phyloP scores from a whole-genome alignment of 495 filamentous ascomycete species.

The Annulohypoxylon moriforme region DNA sequence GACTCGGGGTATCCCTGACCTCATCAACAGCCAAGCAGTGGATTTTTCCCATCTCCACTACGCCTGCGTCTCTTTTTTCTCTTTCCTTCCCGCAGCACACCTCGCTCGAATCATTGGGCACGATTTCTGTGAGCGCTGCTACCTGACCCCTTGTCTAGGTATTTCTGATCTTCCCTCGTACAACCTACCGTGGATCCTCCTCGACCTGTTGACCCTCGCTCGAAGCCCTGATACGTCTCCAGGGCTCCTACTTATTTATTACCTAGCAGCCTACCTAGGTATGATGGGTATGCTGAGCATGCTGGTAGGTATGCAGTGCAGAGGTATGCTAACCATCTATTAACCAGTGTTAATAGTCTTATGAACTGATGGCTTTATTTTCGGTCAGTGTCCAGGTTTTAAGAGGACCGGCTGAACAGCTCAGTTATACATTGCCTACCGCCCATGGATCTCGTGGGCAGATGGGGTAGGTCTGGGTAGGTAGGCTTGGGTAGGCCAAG shows the following conservation, averaged over 20 bases:
- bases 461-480: too few relatives aligned
- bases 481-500: too few relatives aligned
- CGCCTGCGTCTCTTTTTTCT: slow-evolving; percentile 38
- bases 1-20: slow-evolving; percentile 41
- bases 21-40: slow-evolving; percentile 44
- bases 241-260: slow-evolving; percentile 18
- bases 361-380: slow-evolving; percentile 31
- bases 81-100: slow-evolving; percentile 41
- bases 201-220: not conserved
- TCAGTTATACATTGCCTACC: slow-evolving; percentile 9
- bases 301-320: not conserved
- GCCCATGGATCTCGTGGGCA: not conserved
- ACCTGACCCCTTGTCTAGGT: slow-evolving; percentile 43
- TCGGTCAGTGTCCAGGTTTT: slow-evolving; percentile 41
- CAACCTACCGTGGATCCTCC: slow-evolving; percentile 30
- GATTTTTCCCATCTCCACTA: slow-evolving; percentile 48
- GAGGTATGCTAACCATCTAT: slow-evolving; percentile 21
- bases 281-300: not conserved
- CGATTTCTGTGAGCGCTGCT: slow-evolving; percentile 45
- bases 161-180: slow-evolving; percentile 43
- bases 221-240: slow-evolving; percentile 38
- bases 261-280: slow-evolving; percentile 5
- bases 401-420: slow-evolving; percentile 38
- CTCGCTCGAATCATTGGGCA: slow-evolving; percentile 49
- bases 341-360: slow-evolving; percentile 30